These are phyloP conservation scores for Rhizopogon rudus DNA, from an alignment of 768 basidiomycete genomes.

Conservation along the genomic window DNA sequence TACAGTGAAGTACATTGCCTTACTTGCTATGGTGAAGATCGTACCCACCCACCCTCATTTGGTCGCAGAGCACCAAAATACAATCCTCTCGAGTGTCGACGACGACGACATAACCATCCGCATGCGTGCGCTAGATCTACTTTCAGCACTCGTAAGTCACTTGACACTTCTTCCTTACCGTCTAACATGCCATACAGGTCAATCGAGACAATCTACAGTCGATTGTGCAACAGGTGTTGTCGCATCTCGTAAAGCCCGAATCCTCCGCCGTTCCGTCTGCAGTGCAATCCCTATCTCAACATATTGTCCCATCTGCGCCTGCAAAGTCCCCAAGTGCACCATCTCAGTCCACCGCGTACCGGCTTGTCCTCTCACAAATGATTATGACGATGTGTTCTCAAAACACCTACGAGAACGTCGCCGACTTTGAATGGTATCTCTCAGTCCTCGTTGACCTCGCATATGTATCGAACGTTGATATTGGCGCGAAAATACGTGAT, in stretches of 20 bases:
- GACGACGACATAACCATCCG: slow-evolving; percentile 95
- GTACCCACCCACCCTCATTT: slow-evolving; percentile 89
- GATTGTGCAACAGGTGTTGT: slow-evolving; percentile 85
- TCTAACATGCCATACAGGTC: slow-evolving; percentile 45
- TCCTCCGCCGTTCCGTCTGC: slow-evolving; percentile 54
- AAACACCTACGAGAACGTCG: slow-evolving; percentile 79
- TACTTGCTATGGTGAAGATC: slow-evolving; percentile 94
- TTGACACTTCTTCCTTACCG: not conserved
- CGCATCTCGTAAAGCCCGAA: slow-evolving; percentile 71
- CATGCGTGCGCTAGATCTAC: slow-evolving; percentile 90
- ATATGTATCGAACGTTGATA: slow-evolving; percentile 76
- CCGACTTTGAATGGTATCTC: slow-evolving; percentile 97
- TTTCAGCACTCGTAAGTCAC: slow-evolving; percentile 80
- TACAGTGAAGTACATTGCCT: slow-evolving; percentile 95
- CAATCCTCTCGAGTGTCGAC: slow-evolving; percentile 83
- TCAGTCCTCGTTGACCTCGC: slow-evolving; percentile 91
- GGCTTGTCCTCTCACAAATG: slow-evolving; percentile 72
- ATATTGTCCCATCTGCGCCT: slow-evolving; percentile 39
- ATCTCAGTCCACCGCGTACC: slow-evolving; percentile 77
- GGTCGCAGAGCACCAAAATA: slow-evolving; percentile 87
- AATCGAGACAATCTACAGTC: slow-evolving; percentile 80
- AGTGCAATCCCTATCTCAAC: slow-evolving; percentile 44
- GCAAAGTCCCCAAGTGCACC: slow-evolving; percentile 41
- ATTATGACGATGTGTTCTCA: slow-evolving; percentile 86
- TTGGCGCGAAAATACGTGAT: slow-evolving; percentile 74